These are phyloP conservation scores for Sicyos baderoa DNA, from an alignment of 306 rosid genomes.

Conservation along the genomic window DNA sequence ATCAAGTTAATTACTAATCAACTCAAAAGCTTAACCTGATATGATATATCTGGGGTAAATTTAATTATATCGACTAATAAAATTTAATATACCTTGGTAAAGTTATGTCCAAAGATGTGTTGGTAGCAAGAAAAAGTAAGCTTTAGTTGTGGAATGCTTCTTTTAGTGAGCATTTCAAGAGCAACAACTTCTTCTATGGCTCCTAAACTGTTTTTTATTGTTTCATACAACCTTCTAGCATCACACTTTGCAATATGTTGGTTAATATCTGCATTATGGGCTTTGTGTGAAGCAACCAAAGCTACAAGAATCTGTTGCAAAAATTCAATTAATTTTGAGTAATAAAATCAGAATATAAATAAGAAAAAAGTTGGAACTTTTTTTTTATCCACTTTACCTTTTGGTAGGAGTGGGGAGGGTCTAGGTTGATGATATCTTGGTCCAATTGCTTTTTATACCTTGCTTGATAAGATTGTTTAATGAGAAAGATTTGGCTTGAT, in stretches of 20 bases:
- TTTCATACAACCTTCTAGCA: conserved; percentile 61
- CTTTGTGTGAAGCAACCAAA: conserved; percentile 64
- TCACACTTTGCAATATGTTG: conserved; percentile 63
- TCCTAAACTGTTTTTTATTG: conserved; percentile 48
- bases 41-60: too few species aligned
- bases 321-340: neutral
- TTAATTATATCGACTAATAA: too few species aligned
- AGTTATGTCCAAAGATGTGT: conserved; percentile 69
- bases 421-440: conserved; percentile 59
- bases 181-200: conserved; percentile 45
- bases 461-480: conserved; percentile 47
- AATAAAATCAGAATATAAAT: neutral
- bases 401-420: conserved; percentile 60
- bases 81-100: conserved; percentile 34
- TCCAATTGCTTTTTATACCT: conserved; percentile 43
- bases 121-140: conserved; percentile 53
- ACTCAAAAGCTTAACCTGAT: too few species aligned
- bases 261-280: conserved; percentile 52
- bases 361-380: neutral
- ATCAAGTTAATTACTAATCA: too few species aligned
- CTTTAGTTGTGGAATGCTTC: conserved; percentile 65
- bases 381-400: conserved; percentile 33
- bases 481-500: conserved; percentile 59
- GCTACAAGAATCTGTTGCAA: conserved; percentile 54
- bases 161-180: conserved; percentile 59